These are phyloP conservation scores for Fraxinus excelsior DNA, from an alignment of 257 asterid genomes.

Conservation along the genomic window DNA sequence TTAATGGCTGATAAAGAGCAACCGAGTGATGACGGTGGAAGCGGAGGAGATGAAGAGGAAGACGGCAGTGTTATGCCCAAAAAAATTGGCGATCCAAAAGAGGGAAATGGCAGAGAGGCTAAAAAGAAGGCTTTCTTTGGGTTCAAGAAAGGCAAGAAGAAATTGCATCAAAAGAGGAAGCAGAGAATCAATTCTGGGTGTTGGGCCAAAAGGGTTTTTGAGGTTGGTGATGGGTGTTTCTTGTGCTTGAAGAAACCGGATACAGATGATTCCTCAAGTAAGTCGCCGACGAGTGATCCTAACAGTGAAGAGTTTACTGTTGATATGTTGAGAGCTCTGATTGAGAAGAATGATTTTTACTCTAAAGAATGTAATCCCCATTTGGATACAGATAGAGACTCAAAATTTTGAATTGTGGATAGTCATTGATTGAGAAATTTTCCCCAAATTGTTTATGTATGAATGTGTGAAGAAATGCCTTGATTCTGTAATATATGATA, in stretches of 20 bases:
- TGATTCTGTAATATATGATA: not conserved
- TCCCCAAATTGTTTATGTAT: not conserved
- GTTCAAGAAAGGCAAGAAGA: slow-evolving; percentile 52
- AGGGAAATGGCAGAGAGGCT: slow-evolving; percentile 30
- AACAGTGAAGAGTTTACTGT: slow-evolving; percentile 64
- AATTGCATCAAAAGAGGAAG: slow-evolving; percentile 38
- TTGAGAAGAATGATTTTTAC: slow-evolving; percentile 83
- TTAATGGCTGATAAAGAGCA: slow-evolving; percentile 65
- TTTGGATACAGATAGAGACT: slow-evolving; percentile 33
- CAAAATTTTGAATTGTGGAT: not conserved
- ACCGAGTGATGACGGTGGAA: slow-evolving; percentile 19
- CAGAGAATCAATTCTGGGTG: slow-evolving; percentile 41
- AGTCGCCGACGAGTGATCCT: slow-evolving; percentile 86
- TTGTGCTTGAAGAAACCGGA: slow-evolving; percentile 49
- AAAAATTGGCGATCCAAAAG: slow-evolving; percentile 23
- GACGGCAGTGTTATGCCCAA: slow-evolving; percentile 17
- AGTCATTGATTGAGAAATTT: not conserved
- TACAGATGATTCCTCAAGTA: slow-evolving; percentile 63
- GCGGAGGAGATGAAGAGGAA: slow-evolving; percentile 27
- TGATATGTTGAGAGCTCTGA: slow-evolving; percentile 63
- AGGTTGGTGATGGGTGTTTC: slow-evolving; percentile 41
- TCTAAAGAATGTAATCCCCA: slow-evolving; percentile 77
- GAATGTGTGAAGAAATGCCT: not conserved
- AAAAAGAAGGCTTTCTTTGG: slow-evolving; percentile 43
- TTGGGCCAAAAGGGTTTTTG: slow-evolving; percentile 28